Base-by-base conservation (phyloP, 176 grass and related monocot genomes). In the Puya raimondii region DNA sequence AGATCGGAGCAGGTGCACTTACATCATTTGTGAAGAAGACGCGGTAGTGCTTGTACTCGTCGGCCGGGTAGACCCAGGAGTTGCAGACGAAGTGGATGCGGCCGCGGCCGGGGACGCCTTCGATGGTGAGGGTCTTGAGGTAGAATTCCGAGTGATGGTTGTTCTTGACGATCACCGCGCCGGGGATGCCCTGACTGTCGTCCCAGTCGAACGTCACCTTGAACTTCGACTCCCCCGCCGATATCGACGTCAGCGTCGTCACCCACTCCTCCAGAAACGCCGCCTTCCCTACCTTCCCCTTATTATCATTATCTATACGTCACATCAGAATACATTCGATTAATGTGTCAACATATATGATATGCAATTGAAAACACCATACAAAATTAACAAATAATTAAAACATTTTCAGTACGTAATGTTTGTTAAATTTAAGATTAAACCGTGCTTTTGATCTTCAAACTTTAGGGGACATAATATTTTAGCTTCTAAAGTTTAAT, bases 21-120 rank as follows among this genome's bases (percentile, higher is more conserved):
- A 97, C 93, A 49, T 87, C 81, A 50, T 97, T 90, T 9, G 89
- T 70, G 71, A 97, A 97, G 82, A 97, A 92, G 81, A 97, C 50
- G 9, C 93, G 89, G 20, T 97, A 69, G 12, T 82, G 74, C 12
- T 18, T 0, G 72, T 78, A 80, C 18, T 76, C 56, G 20, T 18
- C 27, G 33, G 20, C 63, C 0, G 84, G 89, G 51, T 84, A 88
- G 67, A 97, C 57, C 93, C 93, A 97, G 0, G 93, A 97, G 71
- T 97, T 97, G 84, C 89, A 88, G 67, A 90, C 68, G 74, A 97
- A 97, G 76, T 87, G 84, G 47, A 97, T 52, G 47, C 66, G 72
- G 58, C 74, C 86, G 83, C 75, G 81, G 11, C 84, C 79, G 1
- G 88, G 89, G 47, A 97, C 73, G 49, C 86, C 84, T 1, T 90